These are phyloP conservation scores for Saccharum spontaneum DNA, from an alignment of 176 grass and related monocot genomes.

Conservation along the genomic window DNA sequence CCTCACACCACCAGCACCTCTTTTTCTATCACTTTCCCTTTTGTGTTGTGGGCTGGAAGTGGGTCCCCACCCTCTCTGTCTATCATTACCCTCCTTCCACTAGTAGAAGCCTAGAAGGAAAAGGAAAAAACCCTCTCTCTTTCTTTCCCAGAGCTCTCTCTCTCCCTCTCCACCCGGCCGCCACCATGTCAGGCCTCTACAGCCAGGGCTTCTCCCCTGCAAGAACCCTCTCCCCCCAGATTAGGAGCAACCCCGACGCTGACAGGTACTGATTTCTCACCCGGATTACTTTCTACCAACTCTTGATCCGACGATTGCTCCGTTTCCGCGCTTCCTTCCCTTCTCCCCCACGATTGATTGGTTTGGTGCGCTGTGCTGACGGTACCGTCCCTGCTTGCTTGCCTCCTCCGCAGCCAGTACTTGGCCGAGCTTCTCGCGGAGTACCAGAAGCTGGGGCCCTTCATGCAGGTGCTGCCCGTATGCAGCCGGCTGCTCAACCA, in stretches of 20 bases:
- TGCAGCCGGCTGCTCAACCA: slow-evolving; percentile 79
- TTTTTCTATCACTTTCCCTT: background rate
- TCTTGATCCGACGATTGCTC: slow-evolving; percentile 50
- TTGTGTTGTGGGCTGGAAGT: background rate
- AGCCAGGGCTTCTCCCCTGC: slow-evolving; percentile 76
- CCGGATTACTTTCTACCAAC: slow-evolving; percentile 26
- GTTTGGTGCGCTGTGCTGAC: background rate
- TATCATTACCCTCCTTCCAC: slow-evolving; percentile 12
- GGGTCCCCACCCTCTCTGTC: background rate
- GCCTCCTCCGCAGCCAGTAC: slow-evolving; percentile 58
- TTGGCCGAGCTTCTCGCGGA: slow-evolving; percentile 82
- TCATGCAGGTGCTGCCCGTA: slow-evolving; percentile 94
- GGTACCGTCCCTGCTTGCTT: slow-evolving; percentile 12
- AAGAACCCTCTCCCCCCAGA: slow-evolving; percentile 75
- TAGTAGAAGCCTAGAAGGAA: background rate
- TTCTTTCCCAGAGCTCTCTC: background rate
- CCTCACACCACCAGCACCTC: background rate
- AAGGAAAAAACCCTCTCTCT: background rate
- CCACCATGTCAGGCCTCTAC: slow-evolving; percentile 82
- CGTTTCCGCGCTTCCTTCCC: background rate
- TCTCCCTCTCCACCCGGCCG: background rate
- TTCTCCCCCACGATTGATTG: background rate
- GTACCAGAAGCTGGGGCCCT: slow-evolving; percentile 83
- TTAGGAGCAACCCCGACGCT: slow-evolving; percentile 65
- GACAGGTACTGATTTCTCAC: slow-evolving; percentile 52